Base-by-base conservation (phyloP, 1,284 basidiomycete species). In the Baeospora myosura region DNA sequence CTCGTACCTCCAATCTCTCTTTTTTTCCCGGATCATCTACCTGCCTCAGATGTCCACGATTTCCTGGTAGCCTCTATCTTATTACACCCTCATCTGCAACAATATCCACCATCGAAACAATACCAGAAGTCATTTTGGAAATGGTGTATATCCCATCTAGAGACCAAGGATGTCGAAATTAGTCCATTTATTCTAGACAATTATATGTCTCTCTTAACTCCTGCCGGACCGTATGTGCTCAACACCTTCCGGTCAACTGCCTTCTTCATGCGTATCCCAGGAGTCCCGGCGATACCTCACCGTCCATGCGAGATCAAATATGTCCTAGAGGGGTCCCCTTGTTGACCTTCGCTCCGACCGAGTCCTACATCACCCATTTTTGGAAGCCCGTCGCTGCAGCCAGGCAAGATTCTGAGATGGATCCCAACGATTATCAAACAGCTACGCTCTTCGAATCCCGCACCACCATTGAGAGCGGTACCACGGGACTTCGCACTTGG, bases 401-500 rank as follows among this genome's bases (percentile, higher is more conserved):
- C 33, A 14, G 38, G 41, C 23, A 43, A 40, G 20, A 36, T 26
- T 42, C 41, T 22, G 10, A 23, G 1, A 43, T 60, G 6, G 51
- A 61, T 39, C 30, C 60, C 3, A 39, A 43, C 2, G 16, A 49
- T 11, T 67, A 65, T 45, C 60, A 67, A 23, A 69, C 58, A 5
- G 62, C 69, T 12, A 86, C 84, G 1, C 59, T 88, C 2, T 62
- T 81, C 8, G 85, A 88, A 58, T 84, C 86, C 2, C 73, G 78
- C 2, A 80, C 74, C 1, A 76, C 69, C 1, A 78, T 87, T 22
- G 82, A 88, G 56, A 65, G 65, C 33, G 85, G 86, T 1, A 88
- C 84, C 0, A 88, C 85, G 0, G 86, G 86, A 4, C 58, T 88
- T 32, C 69, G 80, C 41, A 88, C 85, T 2, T 88, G 86, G 86